Evolutionary conservation across 2,329 filamentous ascomycete species (phyloP).

Genomic region (Penicillium decumbens): DNA sequence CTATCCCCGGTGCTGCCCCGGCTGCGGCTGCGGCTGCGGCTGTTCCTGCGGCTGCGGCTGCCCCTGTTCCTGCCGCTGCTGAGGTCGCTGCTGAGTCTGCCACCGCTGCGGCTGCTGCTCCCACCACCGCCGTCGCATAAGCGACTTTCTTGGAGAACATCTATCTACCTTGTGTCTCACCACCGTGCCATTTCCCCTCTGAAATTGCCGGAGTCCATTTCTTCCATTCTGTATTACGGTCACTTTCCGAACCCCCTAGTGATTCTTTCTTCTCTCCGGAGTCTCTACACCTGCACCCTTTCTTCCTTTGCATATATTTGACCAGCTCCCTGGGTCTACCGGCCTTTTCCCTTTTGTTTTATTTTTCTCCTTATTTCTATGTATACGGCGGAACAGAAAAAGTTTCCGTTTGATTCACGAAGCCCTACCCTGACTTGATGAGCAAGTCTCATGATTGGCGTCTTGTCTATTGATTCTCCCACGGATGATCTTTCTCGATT

Average conservation of each 20-base stretch:
- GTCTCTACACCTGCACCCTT: conserved; percentile 22
- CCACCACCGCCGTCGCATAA: conserved; percentile 46
- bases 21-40: conserved; percentile 27
- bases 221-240: conserved; percentile 30
- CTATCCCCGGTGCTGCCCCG: conserved; percentile 22
- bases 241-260: conserved; percentile 23
- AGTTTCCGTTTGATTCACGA: conserved; percentile 29
- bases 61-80: conserved; percentile 27
- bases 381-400: conserved; percentile 42
- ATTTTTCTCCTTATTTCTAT: conserved; percentile 26
- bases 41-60: conserved; percentile 26
- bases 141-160: conserved; percentile 2
- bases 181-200: conserved; percentile 12
- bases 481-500: conserved; percentile 34
- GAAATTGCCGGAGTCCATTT: conserved; percentile 18
- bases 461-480: conserved; percentile 36
- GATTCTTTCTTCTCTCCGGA: conserved; percentile 20
- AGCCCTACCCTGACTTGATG: conserved; percentile 33
- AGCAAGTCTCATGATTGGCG: conserved; percentile 41
- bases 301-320: conserved; percentile 41
- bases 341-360: conserved; percentile 1
- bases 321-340: conserved; percentile 31
- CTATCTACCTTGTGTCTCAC: conserved; percentile 12
- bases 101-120: conserved; percentile 35
- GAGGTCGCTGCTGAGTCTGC: conserved; percentile 32